Percentiles rank a stretch among this genome's conserved stretches.
These are phyloP conservation scores for Alnus glutinosa DNA, from an alignment of 306 rosid species.

Conservation along the genomic window DNA sequence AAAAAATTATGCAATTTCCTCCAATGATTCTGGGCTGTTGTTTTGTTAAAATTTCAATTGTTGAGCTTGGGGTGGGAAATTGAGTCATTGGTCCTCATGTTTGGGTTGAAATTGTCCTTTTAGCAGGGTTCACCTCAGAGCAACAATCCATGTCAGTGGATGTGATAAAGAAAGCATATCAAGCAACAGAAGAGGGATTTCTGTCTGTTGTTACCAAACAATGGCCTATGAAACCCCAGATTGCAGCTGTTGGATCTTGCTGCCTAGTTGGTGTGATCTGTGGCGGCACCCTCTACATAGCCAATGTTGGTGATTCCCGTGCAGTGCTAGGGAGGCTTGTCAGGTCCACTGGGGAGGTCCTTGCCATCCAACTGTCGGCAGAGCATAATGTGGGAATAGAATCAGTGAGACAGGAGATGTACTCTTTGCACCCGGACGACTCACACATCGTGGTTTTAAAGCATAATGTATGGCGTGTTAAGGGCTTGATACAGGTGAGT, in stretches of 20 bases:
- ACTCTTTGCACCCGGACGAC: conserved; percentile 89
- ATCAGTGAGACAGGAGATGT: conserved; percentile 92
- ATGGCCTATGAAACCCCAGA: conserved; percentile 84
- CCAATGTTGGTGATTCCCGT: conserved; percentile 96
- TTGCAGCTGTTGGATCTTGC: conserved; percentile 97
- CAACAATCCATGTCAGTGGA: conserved; percentile 80
- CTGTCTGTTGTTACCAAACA: conserved; percentile 71
- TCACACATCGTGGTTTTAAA: conserved; percentile 73
- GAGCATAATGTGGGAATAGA: conserved; percentile 89
- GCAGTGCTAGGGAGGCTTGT: conserved; percentile 83
- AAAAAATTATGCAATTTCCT: neutral
- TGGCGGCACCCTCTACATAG: conserved; percentile 71
- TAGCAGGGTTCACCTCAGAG: conserved; percentile 75
- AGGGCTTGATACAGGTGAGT: conserved; percentile 91
- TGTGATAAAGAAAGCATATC: conserved; percentile 87
- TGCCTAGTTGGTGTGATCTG: conserved; percentile 86
- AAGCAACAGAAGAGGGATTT: conserved; percentile 95
- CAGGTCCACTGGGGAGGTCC: conserved; percentile 79
- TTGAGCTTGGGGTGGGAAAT: conserved; percentile 2
- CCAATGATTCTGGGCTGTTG: conserved; percentile 6
- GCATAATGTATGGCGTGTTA: conserved; percentile 98
- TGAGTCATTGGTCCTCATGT: conserved; percentile 16
- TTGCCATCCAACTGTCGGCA: conserved; percentile 75
- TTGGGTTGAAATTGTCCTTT: conserved; percentile 3
- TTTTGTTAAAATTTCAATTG: neutral